Conservation (phyloP, 768 basidiomycete species). For the Clitopilus hobsonii region DNA sequence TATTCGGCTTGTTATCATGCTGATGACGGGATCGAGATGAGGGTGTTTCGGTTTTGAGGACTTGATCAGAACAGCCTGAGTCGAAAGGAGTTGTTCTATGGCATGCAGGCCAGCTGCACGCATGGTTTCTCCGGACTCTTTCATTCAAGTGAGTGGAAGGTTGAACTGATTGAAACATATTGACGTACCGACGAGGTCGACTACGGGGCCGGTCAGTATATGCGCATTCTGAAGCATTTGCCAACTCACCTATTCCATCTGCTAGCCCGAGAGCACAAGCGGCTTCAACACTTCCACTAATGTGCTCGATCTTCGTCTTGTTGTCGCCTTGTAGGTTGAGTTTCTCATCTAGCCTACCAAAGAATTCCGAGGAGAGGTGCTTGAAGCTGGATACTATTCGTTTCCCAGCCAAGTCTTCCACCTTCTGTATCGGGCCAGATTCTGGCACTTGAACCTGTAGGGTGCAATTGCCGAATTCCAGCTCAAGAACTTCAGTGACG, state of each 20-base stretch:
- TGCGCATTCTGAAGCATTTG: neutral
- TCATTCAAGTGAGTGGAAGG: neutral
- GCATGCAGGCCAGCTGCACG: slow-evolving; percentile 93
- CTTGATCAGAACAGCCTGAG: slow-evolving; percentile 90
- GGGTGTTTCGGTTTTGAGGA: slow-evolving; percentile 62
- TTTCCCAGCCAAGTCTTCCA: slow-evolving; percentile 84
- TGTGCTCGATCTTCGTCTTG: slow-evolving; percentile 85
- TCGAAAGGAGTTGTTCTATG: slow-evolving; percentile 80
- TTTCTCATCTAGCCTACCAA: slow-evolving; percentile 56
- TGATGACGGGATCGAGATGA: slow-evolving; percentile 61
- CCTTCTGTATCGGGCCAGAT: slow-evolving; percentile 54
- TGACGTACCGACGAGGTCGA: slow-evolving; percentile 86
- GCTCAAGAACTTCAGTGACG: slow-evolving; percentile 74
- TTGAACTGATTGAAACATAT: neutral
- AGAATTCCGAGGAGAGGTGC: slow-evolving; percentile 78
- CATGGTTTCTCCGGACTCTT: slow-evolving; percentile 99
- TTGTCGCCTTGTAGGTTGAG: slow-evolving; percentile 47
- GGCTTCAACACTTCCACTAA: slow-evolving; percentile 97
- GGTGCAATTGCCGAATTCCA: slow-evolving; percentile 91
- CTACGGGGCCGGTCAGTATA: slow-evolving; percentile 30
- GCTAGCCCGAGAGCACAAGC: slow-evolving; percentile 95
- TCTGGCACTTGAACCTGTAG: slow-evolving; percentile 92
- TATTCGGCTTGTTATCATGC: slow-evolving; percentile 80
- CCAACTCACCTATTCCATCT: slow-evolving; percentile 83
- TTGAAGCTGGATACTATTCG: slow-evolving; percentile 95